Conservation (phyloP, 1,139 yeast species). For the Tardiomyces blankii region DNA sequence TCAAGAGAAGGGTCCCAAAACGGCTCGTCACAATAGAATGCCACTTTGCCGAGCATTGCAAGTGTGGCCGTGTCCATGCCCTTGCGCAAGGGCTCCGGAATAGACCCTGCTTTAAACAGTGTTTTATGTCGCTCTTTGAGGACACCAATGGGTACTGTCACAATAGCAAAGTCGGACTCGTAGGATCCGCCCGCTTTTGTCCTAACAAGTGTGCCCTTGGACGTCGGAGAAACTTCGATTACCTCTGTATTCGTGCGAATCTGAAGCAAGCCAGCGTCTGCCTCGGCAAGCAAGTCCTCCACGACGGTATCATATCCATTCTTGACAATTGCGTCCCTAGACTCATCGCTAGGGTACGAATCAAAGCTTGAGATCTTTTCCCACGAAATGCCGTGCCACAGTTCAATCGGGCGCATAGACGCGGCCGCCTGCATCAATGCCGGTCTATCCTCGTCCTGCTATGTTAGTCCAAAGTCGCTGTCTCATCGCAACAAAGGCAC, state of each 20-base stretch:
- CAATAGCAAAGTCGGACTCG: constrained; percentile 43
- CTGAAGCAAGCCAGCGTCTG: neutral
- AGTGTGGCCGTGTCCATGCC: constrained; percentile 45
- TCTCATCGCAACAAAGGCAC: neutral
- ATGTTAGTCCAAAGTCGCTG: neutral
- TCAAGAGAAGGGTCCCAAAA: constrained; percentile 41
- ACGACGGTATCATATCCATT: neutral
- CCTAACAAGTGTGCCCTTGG: constrained; percentile 11
- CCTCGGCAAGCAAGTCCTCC: neutral
- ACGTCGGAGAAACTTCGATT: neutral
- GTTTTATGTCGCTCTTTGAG: constrained; percentile 17
- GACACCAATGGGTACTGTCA: constrained; percentile 69
- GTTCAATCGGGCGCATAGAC: neutral
- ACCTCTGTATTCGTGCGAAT: neutral
- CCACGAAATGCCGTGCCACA: neutral
- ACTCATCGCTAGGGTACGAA: neutral
- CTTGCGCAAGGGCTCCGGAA: constrained; percentile 37
- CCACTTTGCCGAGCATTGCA: constrained; percentile 68
- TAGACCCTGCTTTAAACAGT: constrained; percentile 2
- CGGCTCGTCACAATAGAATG: constrained; percentile 53
- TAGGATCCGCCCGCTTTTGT: constrained; percentile 7
- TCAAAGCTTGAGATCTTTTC: neutral
- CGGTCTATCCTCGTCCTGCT: neutral
- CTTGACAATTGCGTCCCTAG: neutral
- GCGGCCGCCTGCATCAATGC: neutral